These are phyloP conservation scores for Peribolospora baueri DNA, from an alignment of 768 basidiomycete genomes.

Conservation along the genomic window DNA sequence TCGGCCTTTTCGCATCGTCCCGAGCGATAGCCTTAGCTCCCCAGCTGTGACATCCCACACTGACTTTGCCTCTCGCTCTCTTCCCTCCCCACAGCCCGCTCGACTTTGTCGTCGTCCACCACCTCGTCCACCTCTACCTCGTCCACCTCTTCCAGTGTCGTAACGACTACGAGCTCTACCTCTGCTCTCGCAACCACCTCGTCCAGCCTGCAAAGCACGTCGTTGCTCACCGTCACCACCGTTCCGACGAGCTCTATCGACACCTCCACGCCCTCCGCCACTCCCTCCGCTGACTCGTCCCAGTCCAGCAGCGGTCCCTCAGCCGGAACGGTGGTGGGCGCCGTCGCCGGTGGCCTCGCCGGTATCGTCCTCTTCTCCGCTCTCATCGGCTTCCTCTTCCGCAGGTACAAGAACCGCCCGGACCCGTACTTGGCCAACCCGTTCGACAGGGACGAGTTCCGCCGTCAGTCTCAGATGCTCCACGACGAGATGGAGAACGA, in stretches of 20 bases:
- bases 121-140: neutral
- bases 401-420: slow-evolving; percentile 1
- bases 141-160: neutral
- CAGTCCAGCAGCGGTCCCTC: slow-evolving; percentile 36
- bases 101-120: neutral
- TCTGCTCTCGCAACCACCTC: neutral
- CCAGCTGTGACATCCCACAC: too few relatives aligned
- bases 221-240: neutral
- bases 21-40: too few relatives aligned
- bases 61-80: neutral
- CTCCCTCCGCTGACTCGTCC: neutral
- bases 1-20: too few relatives aligned
- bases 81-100: neutral
- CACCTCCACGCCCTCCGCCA: neutral
- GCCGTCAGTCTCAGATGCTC: slow-evolving; percentile 6
- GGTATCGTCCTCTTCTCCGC: slow-evolving; percentile 5
- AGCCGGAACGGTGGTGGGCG: slow-evolving; percentile 26
- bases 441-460: slow-evolving; percentile 10
- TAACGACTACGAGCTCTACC: neutral
- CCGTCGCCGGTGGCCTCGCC: slow-evolving; percentile 6
- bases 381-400: slow-evolving; percentile 4
- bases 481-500: slow-evolving; percentile 6
- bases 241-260: slow-evolving; percentile 2
- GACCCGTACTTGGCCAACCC: slow-evolving; percentile 7
- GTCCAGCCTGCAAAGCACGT: neutral